Conservation (phyloP, 2,329 filamentous ascomycete species). For the Colletotrichum caudatum region DNA sequence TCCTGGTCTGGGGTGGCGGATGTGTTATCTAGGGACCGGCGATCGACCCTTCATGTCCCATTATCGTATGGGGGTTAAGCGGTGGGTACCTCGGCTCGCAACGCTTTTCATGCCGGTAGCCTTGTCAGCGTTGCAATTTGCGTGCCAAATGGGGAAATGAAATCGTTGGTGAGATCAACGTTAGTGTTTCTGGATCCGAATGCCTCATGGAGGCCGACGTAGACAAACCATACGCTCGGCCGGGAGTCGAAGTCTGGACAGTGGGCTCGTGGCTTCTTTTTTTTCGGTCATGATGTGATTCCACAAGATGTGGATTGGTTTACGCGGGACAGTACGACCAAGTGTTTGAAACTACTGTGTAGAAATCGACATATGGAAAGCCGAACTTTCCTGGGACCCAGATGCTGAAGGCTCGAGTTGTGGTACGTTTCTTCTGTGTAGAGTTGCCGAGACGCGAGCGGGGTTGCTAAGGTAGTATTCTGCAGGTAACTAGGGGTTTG, state of each 20-base stretch:
- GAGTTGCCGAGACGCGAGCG: background rate
- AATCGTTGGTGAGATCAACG: too few species aligned
- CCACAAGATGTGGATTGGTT: background rate
- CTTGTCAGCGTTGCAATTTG: background rate
- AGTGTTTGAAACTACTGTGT: background rate
- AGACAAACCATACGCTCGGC: background rate
- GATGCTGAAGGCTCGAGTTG: background rate
- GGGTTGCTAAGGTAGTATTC: background rate
- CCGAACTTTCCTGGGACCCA: background rate
- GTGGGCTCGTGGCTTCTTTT: background rate
- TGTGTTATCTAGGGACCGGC: background rate
- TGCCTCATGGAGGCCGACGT: too few species aligned
- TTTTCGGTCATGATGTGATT: background rate
- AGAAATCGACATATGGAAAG: background rate
- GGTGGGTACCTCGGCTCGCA: background rate
- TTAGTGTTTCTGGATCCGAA: background rate
- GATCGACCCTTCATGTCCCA: background rate
- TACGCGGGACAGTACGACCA: background rate
- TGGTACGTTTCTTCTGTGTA: background rate
- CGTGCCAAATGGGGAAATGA: background rate
- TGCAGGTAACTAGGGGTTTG: too few species aligned
- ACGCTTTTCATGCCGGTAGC: constrained; percentile 1
- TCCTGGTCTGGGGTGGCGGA: background rate
- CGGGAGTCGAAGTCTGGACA: background rate
- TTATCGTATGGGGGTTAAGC: background rate